Conservation (phyloP, 169 alveolate genomes). For the Cryptosporidium felis region DNA sequence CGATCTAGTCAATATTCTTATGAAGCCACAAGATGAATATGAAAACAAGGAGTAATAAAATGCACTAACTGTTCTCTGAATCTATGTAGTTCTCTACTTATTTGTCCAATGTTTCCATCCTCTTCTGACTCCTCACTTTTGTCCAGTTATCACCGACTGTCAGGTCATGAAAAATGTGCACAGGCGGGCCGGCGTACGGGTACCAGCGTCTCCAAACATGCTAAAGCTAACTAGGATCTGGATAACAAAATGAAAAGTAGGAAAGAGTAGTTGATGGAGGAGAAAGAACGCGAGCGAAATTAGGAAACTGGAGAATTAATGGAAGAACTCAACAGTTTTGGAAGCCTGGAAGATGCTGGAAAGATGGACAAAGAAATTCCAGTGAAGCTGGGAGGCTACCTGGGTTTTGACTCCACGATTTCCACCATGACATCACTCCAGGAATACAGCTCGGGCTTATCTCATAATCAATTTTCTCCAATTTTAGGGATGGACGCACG, state of each 20-base stretch:
- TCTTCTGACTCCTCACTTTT: no score
- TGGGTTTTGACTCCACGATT: constrained; percentile 6
- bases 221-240: no score
- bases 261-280: background rate
- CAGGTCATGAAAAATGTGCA: no score
- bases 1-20: background rate
- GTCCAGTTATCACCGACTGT: no score
- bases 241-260: background rate
- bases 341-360: background rate
- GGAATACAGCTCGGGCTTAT: constrained; percentile 5
- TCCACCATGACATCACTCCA: constrained; percentile 57
- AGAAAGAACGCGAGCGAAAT: background rate
- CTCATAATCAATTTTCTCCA: constrained; percentile 10
- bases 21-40: background rate
- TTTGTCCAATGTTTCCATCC: no score
- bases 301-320: background rate
- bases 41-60: no score
- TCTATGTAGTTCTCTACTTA: no score
- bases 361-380: background rate
- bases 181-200: no score
- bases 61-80: no score
- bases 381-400: background rate
- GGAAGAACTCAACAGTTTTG: background rate
- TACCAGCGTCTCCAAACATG: no score
- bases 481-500: background rate